Evolutionary conservation across 2,329 filamentous ascomycete species (phyloP), one percentile per base, ranked within the genome.

Genomic region (Fusarium torreyae): DNA sequence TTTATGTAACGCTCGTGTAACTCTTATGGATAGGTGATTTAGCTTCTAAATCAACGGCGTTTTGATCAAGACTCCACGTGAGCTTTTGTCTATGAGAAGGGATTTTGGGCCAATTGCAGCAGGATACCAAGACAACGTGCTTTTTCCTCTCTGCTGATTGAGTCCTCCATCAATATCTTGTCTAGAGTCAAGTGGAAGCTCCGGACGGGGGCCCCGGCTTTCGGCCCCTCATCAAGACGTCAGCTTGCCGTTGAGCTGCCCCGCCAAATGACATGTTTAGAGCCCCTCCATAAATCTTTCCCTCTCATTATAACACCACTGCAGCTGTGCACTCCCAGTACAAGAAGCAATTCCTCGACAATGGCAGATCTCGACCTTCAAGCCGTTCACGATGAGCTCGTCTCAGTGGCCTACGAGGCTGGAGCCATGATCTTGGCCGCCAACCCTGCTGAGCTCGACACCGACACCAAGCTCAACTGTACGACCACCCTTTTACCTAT

Each of bases 401-500:
- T 91, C 72, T 76, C 80, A 51, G 80, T 91, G 58, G 89, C 89
- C 75, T 85, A 87, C 66, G 86, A 87, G 78, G 89, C 89, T n/a
- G 89, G 89, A 69, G 78, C 81, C 58, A 90, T 89, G 86, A 91
- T 91, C 69, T 78, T 88, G 52, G 81, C 82, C 3, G 89, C 89
- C 34, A 88, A 89, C 68, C 88, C 88, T 1, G 84, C 84, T 44
- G 83, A 86, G 70, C 84, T 88, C 42, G 82, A 83, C 53, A 85
- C 83, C 15, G 88, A 83, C 49, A 89, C 85, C 34, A 92, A 92
- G 80, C 82, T 90, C 73, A 92, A 91, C 76, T 90, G 89, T 89
- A 77, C 64, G 80, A n/a, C 56, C 62, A 11, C 53, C 61, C n/a
- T 28, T 33, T 22, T 24, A 7, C 33, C n/a, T 4, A 24, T n/a